Evolutionary conservation across 2,329 filamentous ascomycete species (phyloP).

Genomic region (Diaporthe sp.): DNA sequence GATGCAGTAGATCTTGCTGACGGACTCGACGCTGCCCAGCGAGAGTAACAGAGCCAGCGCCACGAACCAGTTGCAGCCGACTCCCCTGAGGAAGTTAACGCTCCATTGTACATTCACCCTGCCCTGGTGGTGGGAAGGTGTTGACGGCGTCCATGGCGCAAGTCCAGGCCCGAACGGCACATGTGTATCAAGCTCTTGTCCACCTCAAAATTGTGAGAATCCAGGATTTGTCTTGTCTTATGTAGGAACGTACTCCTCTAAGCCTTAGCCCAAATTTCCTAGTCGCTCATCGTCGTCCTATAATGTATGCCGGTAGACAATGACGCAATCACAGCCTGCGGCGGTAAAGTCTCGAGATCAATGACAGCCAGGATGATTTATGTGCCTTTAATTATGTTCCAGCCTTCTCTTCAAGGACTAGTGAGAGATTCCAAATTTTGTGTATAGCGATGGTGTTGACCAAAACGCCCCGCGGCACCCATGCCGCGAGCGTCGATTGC

Average conservation of each 20-base stretch:
- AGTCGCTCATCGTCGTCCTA: neutral
- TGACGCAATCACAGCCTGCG: neutral
- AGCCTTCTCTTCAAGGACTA: no score
- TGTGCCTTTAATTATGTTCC: no score
- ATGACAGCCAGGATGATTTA: neutral
- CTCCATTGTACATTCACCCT: neutral
- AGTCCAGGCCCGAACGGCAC: neutral
- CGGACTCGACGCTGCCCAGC: slow-evolving; percentile 59
- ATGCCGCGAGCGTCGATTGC: neutral
- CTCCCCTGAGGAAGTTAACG: slow-evolving; percentile 61
- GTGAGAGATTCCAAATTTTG: neutral
- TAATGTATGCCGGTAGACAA: neutral
- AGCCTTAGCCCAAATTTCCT: neutral
- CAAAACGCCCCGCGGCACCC: no score
- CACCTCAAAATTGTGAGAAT: fast-evolving
- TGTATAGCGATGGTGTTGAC: no score
- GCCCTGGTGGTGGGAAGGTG: neutral
- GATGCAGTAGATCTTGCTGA: slow-evolving; percentile 64
- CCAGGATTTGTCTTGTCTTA: neutral
- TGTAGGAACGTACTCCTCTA: neutral
- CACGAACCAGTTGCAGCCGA: slow-evolving; percentile 69
- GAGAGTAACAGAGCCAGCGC: slow-evolving; percentile 62
- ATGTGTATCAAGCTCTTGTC: neutral
- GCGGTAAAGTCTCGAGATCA: neutral
- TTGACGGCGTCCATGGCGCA: neutral